phyloP scores from a whole-genome alignment of 2,329 filamentous ascomycete species.

The Calonectria honghensis region DNA sequence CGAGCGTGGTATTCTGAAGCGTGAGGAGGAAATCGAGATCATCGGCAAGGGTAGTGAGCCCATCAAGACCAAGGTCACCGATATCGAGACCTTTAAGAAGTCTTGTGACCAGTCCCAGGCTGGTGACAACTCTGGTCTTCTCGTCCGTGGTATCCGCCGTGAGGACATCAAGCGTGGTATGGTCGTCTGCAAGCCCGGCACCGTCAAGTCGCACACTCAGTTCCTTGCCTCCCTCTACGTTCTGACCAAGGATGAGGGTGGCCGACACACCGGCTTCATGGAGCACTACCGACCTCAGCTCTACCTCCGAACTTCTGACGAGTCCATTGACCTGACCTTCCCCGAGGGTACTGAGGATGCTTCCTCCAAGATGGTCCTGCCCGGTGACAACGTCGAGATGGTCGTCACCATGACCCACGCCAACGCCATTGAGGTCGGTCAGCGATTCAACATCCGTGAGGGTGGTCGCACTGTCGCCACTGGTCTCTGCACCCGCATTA shows the following conservation, averaged over 20 bases:
- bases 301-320: constrained; percentile 94
- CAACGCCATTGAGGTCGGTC: constrained; percentile 90
- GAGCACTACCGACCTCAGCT: constrained; percentile 98
- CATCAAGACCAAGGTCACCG: constrained; percentile 99
- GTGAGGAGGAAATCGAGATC: constrained; percentile 94
- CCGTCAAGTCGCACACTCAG: constrained; percentile 89
- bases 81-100: constrained; percentile 99
- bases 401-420: constrained; percentile 89
- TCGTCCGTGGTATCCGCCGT: constrained; percentile 95
- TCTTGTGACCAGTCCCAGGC: constrained; percentile 97
- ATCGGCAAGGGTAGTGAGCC: constrained; percentile 87
- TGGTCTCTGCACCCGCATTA: constrained; percentile 85
- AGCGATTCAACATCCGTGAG: constrained; percentile 99
- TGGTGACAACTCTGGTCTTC: constrained; percentile 97
- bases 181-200: constrained; percentile 90
- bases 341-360: constrained; percentile 87
- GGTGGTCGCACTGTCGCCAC: constrained; percentile 93
- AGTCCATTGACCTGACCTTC: constrained; percentile 87
- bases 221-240: constrained; percentile 98
- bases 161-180: constrained; percentile 97
- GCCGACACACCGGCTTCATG: constrained; percentile 95
- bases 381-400: constrained; percentile 99
- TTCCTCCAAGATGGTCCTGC: constrained; percentile 90
- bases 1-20: constrained; percentile 95
- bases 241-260: constrained; percentile 97